A percentile compares a stretch with the other conserved stretches of the same genome.
Conservation (phyloP, 108 stramenopile genomes). For the Fragilaria radians region DNA sequence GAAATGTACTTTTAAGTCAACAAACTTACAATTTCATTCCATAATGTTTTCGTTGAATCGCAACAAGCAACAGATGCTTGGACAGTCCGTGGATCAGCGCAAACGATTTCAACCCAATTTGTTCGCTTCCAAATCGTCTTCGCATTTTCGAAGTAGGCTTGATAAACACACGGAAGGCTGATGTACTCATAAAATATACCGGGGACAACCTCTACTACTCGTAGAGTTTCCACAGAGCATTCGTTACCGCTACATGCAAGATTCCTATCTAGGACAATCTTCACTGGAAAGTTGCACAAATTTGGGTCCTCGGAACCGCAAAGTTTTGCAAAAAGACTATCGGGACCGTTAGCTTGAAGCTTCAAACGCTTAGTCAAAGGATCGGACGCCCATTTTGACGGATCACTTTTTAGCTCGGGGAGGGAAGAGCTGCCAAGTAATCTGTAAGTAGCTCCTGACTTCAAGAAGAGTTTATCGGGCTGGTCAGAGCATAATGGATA, state of each 20-base stretch:
- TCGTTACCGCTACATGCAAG: conserved; percentile 25
- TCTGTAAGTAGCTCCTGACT: conserved; percentile 33
- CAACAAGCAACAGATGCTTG: background rate
- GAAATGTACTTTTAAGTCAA: background rate
- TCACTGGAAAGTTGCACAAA: background rate
- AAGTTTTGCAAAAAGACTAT: conserved; percentile 14
- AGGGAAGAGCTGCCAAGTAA: conserved; percentile 23
- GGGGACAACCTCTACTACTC: conserved; percentile 35
- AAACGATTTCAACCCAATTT: background rate
- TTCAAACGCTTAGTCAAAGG: conserved; percentile 9
- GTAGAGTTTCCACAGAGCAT: conserved; percentile 39
- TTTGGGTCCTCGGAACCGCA: conserved; percentile 3
- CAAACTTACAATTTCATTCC: background rate
- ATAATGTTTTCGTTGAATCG: background rate
- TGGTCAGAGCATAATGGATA: conserved; percentile 33
- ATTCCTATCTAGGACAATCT: conserved; percentile 12
- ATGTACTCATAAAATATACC: conserved; percentile 43
- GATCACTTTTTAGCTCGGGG: conserved; percentile 4
- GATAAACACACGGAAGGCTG: conserved; percentile 41
- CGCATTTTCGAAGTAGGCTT: conserved; percentile 31
- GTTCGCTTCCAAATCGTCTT: conserved; percentile 19
- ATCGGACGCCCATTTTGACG: conserved; percentile 14
- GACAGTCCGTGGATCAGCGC: background rate
- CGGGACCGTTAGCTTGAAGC: conserved; percentile 5
- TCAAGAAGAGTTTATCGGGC: conserved; percentile 28